Evolutionary conservation across 2,329 filamentous ascomycete species (phyloP).

Genomic region (Penicillium frequentans): DNA sequence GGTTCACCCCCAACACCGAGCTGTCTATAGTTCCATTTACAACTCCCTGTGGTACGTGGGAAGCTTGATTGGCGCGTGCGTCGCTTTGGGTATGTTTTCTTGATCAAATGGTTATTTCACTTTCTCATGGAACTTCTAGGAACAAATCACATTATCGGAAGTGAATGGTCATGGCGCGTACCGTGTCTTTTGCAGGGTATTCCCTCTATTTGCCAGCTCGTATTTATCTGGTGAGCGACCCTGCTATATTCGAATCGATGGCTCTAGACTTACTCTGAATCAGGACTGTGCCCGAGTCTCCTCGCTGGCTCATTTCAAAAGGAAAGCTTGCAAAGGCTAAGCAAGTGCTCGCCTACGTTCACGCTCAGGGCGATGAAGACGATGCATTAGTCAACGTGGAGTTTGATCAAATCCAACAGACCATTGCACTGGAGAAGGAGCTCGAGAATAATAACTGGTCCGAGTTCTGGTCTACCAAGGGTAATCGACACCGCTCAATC

Average conservation of each 20-base stretch:
- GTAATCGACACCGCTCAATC: slow-evolving; percentile 54
- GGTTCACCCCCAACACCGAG: slow-evolving; percentile 51
- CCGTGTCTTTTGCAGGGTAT: slow-evolving; percentile 65
- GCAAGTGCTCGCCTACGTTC: slow-evolving; percentile 32
- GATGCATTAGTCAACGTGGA: slow-evolving; percentile 26
- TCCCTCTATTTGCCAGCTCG: slow-evolving; percentile 55
- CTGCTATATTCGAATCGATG: slow-evolving; percentile 45
- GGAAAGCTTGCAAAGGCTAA: slow-evolving; percentile 25
- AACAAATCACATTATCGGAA: slow-evolving; percentile 37
- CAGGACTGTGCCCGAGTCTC: slow-evolving; percentile 60
- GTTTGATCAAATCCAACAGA: slow-evolving; percentile 17
- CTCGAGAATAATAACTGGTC: slow-evolving; percentile 12
- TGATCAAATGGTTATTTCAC: slow-evolving; percentile 5
- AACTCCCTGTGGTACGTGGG: slow-evolving; percentile 53
- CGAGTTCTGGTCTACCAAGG: slow-evolving; percentile 30
- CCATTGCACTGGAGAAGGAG: slow-evolving; percentile 15
- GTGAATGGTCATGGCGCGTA: slow-evolving; percentile 57
- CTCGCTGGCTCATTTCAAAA: slow-evolving; percentile 47
- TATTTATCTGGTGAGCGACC: slow-evolving; percentile 26
- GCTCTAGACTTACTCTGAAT: slow-evolving; percentile 5
- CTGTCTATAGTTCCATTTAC: slow-evolving; percentile 51
- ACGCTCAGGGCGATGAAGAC: slow-evolving; percentile 40
- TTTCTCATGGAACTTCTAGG: slow-evolving; percentile 13
- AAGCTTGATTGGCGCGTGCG: slow-evolving; percentile 47
- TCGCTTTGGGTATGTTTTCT: slow-evolving; percentile 15